phyloP scores from a whole-genome alignment of 805 yeast genomes.

The Cephaloascus albidus region DNA sequence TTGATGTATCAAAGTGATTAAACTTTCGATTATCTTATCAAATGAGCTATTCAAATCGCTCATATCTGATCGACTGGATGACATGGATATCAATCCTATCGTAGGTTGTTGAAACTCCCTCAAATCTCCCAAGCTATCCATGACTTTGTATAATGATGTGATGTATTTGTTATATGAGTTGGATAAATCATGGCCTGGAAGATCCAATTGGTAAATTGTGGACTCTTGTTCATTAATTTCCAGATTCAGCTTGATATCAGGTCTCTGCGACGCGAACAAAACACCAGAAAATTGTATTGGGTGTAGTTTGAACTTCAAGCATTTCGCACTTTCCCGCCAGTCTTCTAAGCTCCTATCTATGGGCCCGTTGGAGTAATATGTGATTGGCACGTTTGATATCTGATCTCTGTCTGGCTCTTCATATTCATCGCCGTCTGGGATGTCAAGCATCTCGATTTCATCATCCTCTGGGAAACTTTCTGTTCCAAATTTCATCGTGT shows the following conservation, averaged over 20 bases:
- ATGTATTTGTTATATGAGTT: conserved; percentile 36
- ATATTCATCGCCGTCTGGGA: too few relatives aligned
- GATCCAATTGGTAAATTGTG: conserved; percentile 28
- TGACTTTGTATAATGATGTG: conserved; percentile 38
- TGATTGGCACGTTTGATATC: conserved; percentile 14
- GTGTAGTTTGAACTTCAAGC: conserved; percentile 37
- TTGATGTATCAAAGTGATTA: conserved; percentile 15
- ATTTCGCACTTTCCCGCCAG: conserved; percentile 24
- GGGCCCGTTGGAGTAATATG: conserved; percentile 21
- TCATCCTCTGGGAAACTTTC: conserved; percentile 6
- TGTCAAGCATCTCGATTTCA: conserved; percentile 34
- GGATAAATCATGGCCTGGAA: conserved; percentile 30
- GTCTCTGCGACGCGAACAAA: conserved; percentile 23
- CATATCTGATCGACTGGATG: conserved; percentile 18
- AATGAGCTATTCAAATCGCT: conserved; percentile 23
- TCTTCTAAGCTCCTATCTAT: conserved; percentile 14
- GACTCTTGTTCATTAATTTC: conserved; percentile 13
- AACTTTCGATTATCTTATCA: conserved; percentile 18
- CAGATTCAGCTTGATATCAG: conserved; percentile 20
- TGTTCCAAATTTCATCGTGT: not conserved
- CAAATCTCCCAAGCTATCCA: conserved; percentile 40
- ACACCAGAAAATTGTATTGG: conserved; percentile 30
- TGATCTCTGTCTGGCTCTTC: conserved; percentile 14
- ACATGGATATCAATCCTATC: conserved; percentile 24
- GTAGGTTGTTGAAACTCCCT: conserved; percentile 28